Evolutionary conservation across 257 asterid genomes (phyloP).

Genomic region (Ophiorrhiza pumila): DNA sequence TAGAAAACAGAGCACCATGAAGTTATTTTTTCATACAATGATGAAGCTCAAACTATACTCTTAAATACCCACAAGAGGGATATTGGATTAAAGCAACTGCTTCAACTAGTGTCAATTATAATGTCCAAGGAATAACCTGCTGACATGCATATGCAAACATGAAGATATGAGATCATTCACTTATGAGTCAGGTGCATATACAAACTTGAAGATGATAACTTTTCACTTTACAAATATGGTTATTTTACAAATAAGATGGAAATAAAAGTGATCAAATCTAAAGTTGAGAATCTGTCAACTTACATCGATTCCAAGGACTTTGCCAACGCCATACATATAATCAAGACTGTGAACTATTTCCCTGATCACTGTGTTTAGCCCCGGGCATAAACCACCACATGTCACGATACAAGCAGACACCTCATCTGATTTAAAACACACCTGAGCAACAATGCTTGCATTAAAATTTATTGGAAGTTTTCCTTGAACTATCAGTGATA

Average conservation of each 20-base stretch:
- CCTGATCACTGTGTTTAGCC: slow-evolving; percentile 94
- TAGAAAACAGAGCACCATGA: neutral
- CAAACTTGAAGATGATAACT: neutral
- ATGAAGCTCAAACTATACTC: neutral
- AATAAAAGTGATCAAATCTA: slow-evolving; percentile 7
- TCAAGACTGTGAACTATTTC: slow-evolving; percentile 88
- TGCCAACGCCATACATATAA: slow-evolving; percentile 83
- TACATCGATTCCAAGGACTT: slow-evolving; percentile 91
- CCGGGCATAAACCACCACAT: slow-evolving; percentile 99
- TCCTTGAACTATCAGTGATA: slow-evolving; percentile 2
- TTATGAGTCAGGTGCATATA: neutral
- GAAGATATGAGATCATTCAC: neutral
- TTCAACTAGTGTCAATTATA: neutral
- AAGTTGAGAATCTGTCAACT: slow-evolving; percentile 39
- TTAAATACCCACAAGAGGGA: neutral
- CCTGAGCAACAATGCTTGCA: slow-evolving; percentile 40
- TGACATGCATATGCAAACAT: neutral
- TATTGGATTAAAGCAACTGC: neutral
- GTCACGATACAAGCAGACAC: slow-evolving; percentile 95
- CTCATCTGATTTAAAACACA: slow-evolving; percentile 80
- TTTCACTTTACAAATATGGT: neutral
- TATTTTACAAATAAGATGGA: neutral
- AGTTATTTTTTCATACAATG: neutral
- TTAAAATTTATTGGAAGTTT: neutral
- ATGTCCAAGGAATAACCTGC: neutral